Conservation (phyloP, 257 asterid species). For the Nicotiana knightiana region DNA sequence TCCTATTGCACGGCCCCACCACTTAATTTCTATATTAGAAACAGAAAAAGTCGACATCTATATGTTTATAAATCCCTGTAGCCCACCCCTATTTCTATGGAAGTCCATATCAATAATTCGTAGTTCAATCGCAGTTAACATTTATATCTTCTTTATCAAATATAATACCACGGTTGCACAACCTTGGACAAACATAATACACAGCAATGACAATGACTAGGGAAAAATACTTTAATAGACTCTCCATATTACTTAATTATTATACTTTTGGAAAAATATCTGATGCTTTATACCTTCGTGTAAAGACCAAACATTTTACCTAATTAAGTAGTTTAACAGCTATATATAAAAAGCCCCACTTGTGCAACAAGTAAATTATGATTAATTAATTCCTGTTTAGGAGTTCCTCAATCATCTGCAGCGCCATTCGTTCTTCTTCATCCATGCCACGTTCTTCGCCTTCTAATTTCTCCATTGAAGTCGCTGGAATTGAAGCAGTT, state of each 20-base stretch:
- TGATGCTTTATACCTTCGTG: not conserved
- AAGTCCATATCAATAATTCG: conserved; percentile 9
- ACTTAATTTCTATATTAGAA: not conserved
- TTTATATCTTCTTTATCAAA: not conserved
- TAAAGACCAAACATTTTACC: conserved; percentile 3
- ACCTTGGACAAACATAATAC: not conserved
- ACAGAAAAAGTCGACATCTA: not conserved
- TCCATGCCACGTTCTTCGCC: conserved; percentile 11
- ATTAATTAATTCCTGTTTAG: conserved; percentile 28
- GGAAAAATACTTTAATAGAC: not conserved
- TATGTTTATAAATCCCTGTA: not conserved
- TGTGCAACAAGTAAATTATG: not conserved
- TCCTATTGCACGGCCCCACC: not conserved
- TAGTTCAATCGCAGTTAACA: not conserved
- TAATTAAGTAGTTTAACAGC: not conserved
- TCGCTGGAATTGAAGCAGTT: not conserved
- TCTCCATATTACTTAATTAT: not conserved
- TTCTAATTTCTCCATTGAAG: not conserved
- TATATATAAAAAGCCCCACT: not conserved
- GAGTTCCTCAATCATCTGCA: conserved; percentile 57
- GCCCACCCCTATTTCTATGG: not conserved
- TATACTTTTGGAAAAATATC: not conserved
- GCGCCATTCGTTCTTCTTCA: conserved; percentile 46
- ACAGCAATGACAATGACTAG: not conserved
- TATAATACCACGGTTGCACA: not conserved